Evolutionary conservation across 2,329 filamentous ascomycete species (phyloP).

Genomic region (Scytalidium lignicola): DNA sequence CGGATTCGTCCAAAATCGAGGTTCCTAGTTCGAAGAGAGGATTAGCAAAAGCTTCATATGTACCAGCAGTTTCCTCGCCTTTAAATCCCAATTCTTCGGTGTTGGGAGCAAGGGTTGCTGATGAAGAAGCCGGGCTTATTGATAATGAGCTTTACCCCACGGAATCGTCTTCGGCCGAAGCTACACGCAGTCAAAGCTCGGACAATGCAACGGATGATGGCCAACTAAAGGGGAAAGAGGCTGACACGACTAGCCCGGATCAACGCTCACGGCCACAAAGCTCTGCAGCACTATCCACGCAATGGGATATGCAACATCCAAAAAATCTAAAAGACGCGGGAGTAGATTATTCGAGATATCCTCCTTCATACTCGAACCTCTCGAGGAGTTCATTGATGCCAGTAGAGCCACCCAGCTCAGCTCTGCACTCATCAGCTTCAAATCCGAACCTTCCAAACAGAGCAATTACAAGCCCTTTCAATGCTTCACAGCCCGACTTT

Average conservation of each 20-base stretch:
- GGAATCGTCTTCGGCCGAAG: slow-evolving; percentile 15
- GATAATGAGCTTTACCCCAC: slow-evolving; percentile 5
- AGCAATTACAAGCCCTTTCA: slow-evolving; percentile 15
- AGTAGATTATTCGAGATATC: slow-evolving; percentile 27
- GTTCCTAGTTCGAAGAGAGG: slow-evolving; percentile 5
- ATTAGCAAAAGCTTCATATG: slow-evolving; percentile 19
- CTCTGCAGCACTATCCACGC: slow-evolving; percentile 9
- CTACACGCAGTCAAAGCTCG: slow-evolving; percentile 3
- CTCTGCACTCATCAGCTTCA: slow-evolving; percentile 1
- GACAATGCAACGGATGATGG: slow-evolving; percentile 1
- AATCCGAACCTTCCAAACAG: slow-evolving; percentile 11
- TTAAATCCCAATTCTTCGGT: slow-evolving; percentile 20
- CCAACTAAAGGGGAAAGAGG: slow-evolving; percentile 7
- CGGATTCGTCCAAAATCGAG: slow-evolving; percentile 5
- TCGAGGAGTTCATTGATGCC: not conserved
- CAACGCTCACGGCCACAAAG: slow-evolving; percentile 18
- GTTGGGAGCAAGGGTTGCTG: slow-evolving; percentile 9
- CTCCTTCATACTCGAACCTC: slow-evolving; percentile 5
- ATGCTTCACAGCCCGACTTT: slow-evolving; percentile 21
- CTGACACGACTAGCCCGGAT: slow-evolving; percentile 6
- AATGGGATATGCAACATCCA: slow-evolving; percentile 2
- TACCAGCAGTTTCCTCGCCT: slow-evolving; percentile 25
- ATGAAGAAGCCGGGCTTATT: slow-evolving; percentile 6
- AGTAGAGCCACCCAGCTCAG: not conserved
- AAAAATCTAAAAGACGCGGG: slow-evolving; percentile 19